Evolutionary conservation across 257 asterid genomes (phyloP).

Genomic region (Capsicum pubescens): DNA sequence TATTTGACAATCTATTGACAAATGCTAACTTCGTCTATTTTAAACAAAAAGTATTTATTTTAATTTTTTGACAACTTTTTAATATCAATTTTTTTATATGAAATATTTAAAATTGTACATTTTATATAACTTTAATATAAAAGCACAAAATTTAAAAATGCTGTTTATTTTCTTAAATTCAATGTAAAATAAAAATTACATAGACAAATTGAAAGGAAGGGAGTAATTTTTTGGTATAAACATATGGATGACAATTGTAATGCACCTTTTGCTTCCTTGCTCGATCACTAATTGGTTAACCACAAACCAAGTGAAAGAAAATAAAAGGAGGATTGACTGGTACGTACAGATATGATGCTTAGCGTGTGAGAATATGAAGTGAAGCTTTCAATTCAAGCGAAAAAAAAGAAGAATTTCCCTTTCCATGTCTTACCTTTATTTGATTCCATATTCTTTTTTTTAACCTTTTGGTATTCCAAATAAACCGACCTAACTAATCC

Average conservation of each 20-base stretch:
- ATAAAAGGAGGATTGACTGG: not conserved
- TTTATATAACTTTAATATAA: too few relatives aligned
- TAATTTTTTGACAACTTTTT: too few relatives aligned
- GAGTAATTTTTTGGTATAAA: not conserved
- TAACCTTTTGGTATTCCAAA: not conserved
- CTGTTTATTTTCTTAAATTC: too few relatives aligned
- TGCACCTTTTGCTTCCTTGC: not conserved
- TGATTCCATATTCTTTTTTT: not conserved
- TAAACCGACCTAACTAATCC: not conserved
- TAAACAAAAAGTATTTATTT: too few relatives aligned
- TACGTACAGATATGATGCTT: not conserved
- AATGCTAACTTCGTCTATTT: too few relatives aligned
- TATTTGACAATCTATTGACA: too few relatives aligned
- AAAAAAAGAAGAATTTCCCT: not conserved
- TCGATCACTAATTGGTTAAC: not conserved
- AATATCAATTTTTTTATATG: too few relatives aligned
- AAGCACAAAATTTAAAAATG: too few relatives aligned
- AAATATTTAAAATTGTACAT: too few relatives aligned
- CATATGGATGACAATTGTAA: not conserved
- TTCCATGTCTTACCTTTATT: not conserved
- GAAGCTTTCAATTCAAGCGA: slow-evolving; percentile 11
- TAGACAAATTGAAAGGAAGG: too few relatives aligned
- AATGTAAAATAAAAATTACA: too few relatives aligned
- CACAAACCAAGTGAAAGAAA: not conserved
- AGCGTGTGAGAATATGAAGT: not conserved